Conservation (phyloP, 768 basidiomycete species). For the Phanerochaete carnosa region DNA sequence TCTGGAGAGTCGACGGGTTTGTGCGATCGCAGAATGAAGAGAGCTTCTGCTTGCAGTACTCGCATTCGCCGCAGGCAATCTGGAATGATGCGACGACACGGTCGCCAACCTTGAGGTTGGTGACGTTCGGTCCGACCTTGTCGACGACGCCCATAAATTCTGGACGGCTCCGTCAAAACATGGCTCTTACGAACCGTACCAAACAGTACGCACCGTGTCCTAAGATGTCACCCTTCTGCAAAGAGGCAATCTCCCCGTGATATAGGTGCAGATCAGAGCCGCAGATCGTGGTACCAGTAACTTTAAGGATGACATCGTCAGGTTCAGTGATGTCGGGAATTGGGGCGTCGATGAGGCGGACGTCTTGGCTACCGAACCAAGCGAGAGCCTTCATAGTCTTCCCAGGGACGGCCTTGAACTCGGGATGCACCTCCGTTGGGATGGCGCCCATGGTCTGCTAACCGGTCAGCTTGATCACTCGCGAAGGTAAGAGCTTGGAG, state of each 20-base stretch:
- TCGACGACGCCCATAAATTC: constrained; percentile 71
- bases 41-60: constrained; percentile 70
- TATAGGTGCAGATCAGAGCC: constrained; percentile 62
- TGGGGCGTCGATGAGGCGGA: constrained; percentile 42
- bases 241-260: constrained; percentile 63
- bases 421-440: constrained; percentile 37
- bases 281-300: constrained; percentile 63
- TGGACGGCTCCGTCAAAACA: not conserved
- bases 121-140: constrained; percentile 61
- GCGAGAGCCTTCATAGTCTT: constrained; percentile 65
- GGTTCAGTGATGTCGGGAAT: constrained; percentile 63
- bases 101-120: constrained; percentile 56
- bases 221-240: constrained; percentile 73
- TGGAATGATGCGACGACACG: constrained; percentile 81
- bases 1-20: constrained; percentile 56
- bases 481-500: not conserved
- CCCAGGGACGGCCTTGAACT: constrained; percentile 50
- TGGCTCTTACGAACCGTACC: constrained; percentile 9
- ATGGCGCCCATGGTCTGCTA: constrained; percentile 33
- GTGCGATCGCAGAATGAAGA: constrained; percentile 75
- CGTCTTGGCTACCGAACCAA: constrained; percentile 59
- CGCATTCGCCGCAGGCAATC: constrained; percentile 69
- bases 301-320: constrained; percentile 72
- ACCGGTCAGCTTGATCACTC: not conserved
- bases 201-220: constrained; percentile 50